Evolutionary conservation across 768 basidiomycete species (phyloP), one percentile per base, ranked within the genome.

Genomic region (Cytidiella melzeri): DNA sequence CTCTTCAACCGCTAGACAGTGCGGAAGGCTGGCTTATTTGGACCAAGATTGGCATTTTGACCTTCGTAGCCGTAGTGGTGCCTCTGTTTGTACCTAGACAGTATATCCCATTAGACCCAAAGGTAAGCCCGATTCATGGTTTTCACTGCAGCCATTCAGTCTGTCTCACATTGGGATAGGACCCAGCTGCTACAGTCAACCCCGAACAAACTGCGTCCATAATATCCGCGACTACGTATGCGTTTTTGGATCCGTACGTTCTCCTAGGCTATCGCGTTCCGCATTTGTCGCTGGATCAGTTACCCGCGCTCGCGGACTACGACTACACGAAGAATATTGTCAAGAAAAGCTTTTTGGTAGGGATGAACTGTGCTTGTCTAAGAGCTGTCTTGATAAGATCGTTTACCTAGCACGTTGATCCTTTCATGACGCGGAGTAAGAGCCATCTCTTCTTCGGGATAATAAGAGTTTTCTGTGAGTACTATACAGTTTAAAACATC

Each of bases 151-250:
- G 6, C 2, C 9, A 27, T 25, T 30, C 40, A 40, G 41, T 27
- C 15, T 4, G 20, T 12, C 23, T 5, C n/a, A 26, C 20, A 4
- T 37, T 5, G 15, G 5, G 20, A 4, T 51, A 47, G 61, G 49
- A 60, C 25, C 52, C 60, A 38, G 41, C 43, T 5, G 11, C 43
- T 15, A 52, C 57, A 24, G 61, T 65, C 1, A 67, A 66, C 47
- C 70, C 73, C 0, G 75, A 79, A 55, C 75, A 76, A 49, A 74
- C 72, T 5, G 69, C 73, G 2, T 70, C 70, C 1, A 57, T 64
- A 38, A 50, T 72, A n/a, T 73, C 69, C 5, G 58, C 70, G 50
- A 20, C 70, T n/a, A 59, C 67, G 23, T 75, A 69, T 58, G 57
- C 57, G 24, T 76, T 65, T 63, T 57, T 77, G 57, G 69, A 74